These are phyloP conservation scores for Macrophomina tecta DNA, from an alignment of 2,329 filamentous ascomycete genomes.

Conservation along the genomic window DNA sequence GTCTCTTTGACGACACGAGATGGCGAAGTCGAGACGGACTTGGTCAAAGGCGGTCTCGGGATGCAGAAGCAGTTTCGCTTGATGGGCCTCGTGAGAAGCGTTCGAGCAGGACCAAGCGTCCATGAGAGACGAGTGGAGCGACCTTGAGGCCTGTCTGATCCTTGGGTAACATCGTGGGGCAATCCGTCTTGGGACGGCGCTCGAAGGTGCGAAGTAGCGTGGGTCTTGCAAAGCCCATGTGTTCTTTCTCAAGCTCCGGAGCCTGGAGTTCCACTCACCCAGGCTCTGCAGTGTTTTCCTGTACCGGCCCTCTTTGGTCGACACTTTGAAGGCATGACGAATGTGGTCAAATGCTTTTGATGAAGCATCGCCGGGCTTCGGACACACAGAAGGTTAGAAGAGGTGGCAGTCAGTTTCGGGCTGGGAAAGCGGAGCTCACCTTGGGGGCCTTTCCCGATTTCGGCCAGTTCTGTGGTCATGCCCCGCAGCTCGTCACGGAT, in stretches of 20 bases:
- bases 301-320: slow-evolving; percentile 26
- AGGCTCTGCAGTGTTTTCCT: slow-evolving; percentile 27
- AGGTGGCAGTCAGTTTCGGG: not conserved
- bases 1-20: slow-evolving; percentile 33
- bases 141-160: slow-evolving; percentile 32
- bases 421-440: no score
- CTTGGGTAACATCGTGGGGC: slow-evolving; percentile 20
- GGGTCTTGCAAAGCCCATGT: slow-evolving; percentile 27
- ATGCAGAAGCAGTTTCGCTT: slow-evolving; percentile 37
- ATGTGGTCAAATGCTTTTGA: not conserved
- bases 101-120: slow-evolving; percentile 36
- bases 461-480: slow-evolving; percentile 25
- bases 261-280: slow-evolving; percentile 28
- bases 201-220: slow-evolving; percentile 23
- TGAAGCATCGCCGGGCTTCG: not conserved
- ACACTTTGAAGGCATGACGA: slow-evolving; percentile 27
- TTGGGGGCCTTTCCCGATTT: slow-evolving; percentile 6
- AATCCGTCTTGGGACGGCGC: not conserved
- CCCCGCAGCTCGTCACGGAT: slow-evolving; percentile 29
- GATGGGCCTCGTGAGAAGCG: slow-evolving; percentile 32
- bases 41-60: slow-evolving; percentile 31
- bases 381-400: not conserved
- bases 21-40: slow-evolving; percentile 36
- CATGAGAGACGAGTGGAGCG: slow-evolving; percentile 36
- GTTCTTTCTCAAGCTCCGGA: slow-evolving; percentile 26